These are phyloP conservation scores for Cercophora samala DNA, from an alignment of 495 filamentous ascomycete species.

Conservation along the genomic window DNA sequence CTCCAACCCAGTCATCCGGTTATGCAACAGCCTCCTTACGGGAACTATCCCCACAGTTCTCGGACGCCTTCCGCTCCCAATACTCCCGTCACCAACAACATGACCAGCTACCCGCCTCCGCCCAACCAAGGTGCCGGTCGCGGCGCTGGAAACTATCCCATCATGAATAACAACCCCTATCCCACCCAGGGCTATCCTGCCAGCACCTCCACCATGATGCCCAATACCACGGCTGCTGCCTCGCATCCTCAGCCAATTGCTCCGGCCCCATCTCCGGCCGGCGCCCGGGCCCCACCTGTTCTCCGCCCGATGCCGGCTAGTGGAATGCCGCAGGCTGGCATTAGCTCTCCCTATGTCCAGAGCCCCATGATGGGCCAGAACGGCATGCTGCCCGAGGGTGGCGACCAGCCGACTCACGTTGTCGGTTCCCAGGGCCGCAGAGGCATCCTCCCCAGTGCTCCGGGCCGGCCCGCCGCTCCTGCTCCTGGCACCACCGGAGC, in stretches of 20 bases:
- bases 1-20: conserved; percentile 62
- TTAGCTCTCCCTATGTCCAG: conserved; percentile 50
- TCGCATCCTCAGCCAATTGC: conserved; percentile 70
- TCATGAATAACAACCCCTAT: conserved; percentile 49
- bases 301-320: conserved; percentile 63
- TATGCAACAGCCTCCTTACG: conserved; percentile 56
- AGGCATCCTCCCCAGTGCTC: conserved; percentile 85
- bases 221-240: conserved; percentile 61
- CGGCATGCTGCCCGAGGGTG: conserved; percentile 40
- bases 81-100: conserved; percentile 59
- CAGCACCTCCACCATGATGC: conserved; percentile 60
- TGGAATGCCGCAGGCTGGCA: conserved; percentile 51
- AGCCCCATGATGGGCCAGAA: conserved; percentile 44
- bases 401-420: conserved; percentile 70
- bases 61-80: conserved; percentile 59
- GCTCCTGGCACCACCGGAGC: conserved; percentile 58
- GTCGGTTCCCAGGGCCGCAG: conserved; percentile 88
- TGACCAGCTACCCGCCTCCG: conserved; percentile 59
- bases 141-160: conserved; percentile 45
- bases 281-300: conserved; percentile 50
- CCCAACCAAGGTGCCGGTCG: conserved; percentile 54
- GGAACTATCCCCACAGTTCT: conserved; percentile 61
- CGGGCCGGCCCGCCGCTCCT: conserved; percentile 67
- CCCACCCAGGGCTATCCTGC: conserved; percentile 53
- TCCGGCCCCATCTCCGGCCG: conserved; percentile 61